These are phyloP conservation scores for Steccherinum ochraceum DNA, from an alignment of 768 basidiomycete genomes.

Conservation along the genomic window DNA sequence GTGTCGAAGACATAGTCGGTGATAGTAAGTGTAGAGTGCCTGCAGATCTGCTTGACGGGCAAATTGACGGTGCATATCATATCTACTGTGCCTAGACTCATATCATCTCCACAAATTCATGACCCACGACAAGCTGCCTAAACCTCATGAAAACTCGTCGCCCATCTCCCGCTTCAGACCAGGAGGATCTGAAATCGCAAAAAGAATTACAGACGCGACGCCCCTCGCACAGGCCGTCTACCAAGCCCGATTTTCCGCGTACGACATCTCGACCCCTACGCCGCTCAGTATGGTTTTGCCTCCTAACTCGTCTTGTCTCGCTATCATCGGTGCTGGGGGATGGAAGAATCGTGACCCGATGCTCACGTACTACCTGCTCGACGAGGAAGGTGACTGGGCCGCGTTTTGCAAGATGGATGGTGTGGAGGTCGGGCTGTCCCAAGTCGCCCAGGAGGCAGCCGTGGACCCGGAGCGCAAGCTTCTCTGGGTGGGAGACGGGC, in stretches of 20 bases:
- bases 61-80: too few species aligned
- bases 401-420: not conserved
- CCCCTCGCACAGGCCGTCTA: conserved; percentile 24
- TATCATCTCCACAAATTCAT: not conserved
- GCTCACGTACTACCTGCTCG: conserved; percentile 23
- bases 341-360: conserved; percentile 29
- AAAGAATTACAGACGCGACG: too few species aligned
- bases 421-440: conserved; percentile 18
- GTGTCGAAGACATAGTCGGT: not conserved
- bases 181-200: too few species aligned
- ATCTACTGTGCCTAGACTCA: too few species aligned
- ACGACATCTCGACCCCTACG: conserved; percentile 10
- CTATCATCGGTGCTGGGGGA: conserved; percentile 20
- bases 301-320: conserved; percentile 19
- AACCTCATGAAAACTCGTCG: not conserved
- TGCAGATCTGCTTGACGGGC: too few species aligned
- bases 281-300: conserved; percentile 9
- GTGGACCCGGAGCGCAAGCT: conserved; percentile 30
- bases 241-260: conserved; percentile 31
- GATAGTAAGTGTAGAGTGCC: not conserved
- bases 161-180: conserved; percentile 18
- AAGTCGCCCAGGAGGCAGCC: conserved; percentile 15
- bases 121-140: not conserved
- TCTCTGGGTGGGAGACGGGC: conserved; percentile 29
- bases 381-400: conserved; percentile 7